Conservation (phyloP, 345 rosid species). For the Jatropha curcas region DNA sequence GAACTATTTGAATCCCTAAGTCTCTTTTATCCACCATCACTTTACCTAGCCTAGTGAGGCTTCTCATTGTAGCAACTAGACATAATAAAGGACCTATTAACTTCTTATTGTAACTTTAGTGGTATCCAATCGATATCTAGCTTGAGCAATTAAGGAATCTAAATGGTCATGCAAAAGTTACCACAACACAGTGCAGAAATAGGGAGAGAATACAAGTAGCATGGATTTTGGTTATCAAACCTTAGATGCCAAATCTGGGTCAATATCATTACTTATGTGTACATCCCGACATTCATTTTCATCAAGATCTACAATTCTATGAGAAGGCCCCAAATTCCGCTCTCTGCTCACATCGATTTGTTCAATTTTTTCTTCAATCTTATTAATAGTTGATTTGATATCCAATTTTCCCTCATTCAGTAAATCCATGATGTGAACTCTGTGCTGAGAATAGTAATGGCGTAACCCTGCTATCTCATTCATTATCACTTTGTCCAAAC, state of each 20-base stretch:
- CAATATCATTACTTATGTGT: slow-evolving; percentile 44
- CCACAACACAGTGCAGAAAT: neutral
- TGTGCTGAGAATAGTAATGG: slow-evolving; percentile 60
- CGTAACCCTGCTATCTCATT: slow-evolving; percentile 50
- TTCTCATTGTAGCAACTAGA: no score
- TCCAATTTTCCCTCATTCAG: slow-evolving; percentile 62
- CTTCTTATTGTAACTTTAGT: neutral
- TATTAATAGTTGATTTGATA: slow-evolving; percentile 41
- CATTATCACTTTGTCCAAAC: slow-evolving; percentile 50
- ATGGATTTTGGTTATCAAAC: slow-evolving; percentile 29
- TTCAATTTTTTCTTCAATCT: slow-evolving; percentile 51
- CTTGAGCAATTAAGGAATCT: slow-evolving; percentile 5
- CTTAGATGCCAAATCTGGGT: slow-evolving; percentile 38
- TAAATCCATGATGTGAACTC: slow-evolving; percentile 47
- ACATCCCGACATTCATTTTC: slow-evolving; percentile 63
- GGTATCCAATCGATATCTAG: neutral
- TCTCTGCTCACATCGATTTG: slow-evolving; percentile 32
- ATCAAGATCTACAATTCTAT: slow-evolving; percentile 40
- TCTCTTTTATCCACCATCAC: no score
- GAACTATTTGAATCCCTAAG: no score
- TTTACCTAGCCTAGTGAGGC: no score
- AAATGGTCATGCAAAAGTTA: neutral
- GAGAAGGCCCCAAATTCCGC: slow-evolving; percentile 36
- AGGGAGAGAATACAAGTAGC: neutral
- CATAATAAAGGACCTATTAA: neutral